Evolutionary conservation across 2,329 filamentous ascomycete genomes (phyloP), one percentile per base, ranked within the genome.

Genomic region (Aspergillus hiratsukae): DNA sequence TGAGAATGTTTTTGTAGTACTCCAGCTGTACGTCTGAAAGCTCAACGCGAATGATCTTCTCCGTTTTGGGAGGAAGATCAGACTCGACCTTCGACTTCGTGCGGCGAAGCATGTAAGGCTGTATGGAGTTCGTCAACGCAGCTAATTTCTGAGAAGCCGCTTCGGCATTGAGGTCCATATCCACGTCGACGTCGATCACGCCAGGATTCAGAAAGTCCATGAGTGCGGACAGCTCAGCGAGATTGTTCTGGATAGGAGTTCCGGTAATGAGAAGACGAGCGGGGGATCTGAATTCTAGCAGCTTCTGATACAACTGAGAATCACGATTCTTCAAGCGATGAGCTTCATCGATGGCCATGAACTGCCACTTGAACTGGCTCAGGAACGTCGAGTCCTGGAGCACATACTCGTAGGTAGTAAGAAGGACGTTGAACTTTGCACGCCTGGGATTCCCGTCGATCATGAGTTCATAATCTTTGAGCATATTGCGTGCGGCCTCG

Each of bases 1-100:
- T 97, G 25, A 99, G 81, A 57, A 99, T 97, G 69, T 97, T 97
- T 77, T 97, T 97, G 80, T 99, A 99, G 74, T 97, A 97, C 62
- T 99, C 93, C 9, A 97, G 80, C 70, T 99, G 94, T 28, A 97
- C 87, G 73, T 99, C 94, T 0, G 94, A 96, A 51, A 99, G 81
- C 74, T 97, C 94, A 43, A 99, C 94, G 55, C 95, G 91, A 71
- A 99, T 96, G 63, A 99, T 99, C 79, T 97, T 99, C 73, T 99
- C 94, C 0, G 91, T 96, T 79, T 99, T 99, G 0, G 93, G 91
- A 11, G 94, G 94, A 27, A 99, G 79, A 64, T 99, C 94, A 23
- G 92, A 96, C 72, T 97, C 94, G 7, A 99, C 95, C 55, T 94
- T 97, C 70, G 96, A 90, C 75, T 99, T 99, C 19, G 94, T 97